These are phyloP conservation scores for Mycena galericulata DNA, from an alignment of 768 basidiomycete genomes.

Conservation along the genomic window DNA sequence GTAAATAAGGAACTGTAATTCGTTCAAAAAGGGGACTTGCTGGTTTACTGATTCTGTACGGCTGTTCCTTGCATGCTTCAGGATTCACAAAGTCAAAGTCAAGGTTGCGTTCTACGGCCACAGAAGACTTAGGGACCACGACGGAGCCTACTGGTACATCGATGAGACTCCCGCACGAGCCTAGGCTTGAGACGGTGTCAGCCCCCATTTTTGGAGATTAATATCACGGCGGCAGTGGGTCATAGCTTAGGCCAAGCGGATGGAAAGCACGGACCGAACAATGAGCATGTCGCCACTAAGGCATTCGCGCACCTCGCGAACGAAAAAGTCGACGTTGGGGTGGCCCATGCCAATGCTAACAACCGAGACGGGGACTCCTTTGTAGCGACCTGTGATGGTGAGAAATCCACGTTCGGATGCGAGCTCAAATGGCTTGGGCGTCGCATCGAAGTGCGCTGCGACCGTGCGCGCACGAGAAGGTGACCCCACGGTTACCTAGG, in stretches of 20 bases:
- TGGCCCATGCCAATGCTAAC: slow-evolving; percentile 88
- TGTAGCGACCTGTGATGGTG: slow-evolving; percentile 77
- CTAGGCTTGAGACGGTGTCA: slow-evolving; percentile 62
- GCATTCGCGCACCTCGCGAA: slow-evolving; percentile 83
- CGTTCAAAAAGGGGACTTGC: slow-evolving; percentile 50
- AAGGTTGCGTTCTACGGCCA: slow-evolving; percentile 79
- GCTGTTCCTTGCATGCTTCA: slow-evolving; percentile 52
- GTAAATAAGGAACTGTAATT: slow-evolving; percentile 11
- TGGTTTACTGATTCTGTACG: slow-evolving; percentile 78
- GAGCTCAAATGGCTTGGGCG: slow-evolving; percentile 69
- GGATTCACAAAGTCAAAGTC: slow-evolving; percentile 77
- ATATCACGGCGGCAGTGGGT: slow-evolving; percentile 8
- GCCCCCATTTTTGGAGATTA: slow-evolving; percentile 17
- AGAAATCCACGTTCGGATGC: slow-evolving; percentile 82
- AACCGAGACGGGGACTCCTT: slow-evolving; percentile 73
- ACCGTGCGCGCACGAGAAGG: slow-evolving; percentile 73
- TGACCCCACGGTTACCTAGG: slow-evolving; percentile 77
- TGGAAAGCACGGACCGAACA: slow-evolving; percentile 54
- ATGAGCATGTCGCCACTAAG: slow-evolving; percentile 70
- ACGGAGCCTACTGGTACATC: slow-evolving; percentile 81
- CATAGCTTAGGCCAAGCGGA: neutral
- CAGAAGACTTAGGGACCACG: slow-evolving; percentile 75
- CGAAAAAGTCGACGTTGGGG: slow-evolving; percentile 88
- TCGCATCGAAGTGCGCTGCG: slow-evolving; percentile 70
- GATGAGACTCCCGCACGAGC: slow-evolving; percentile 81